Base-by-base conservation (phyloP, 177 flowering plant genomes). In the Vitis hybrid region DNA sequence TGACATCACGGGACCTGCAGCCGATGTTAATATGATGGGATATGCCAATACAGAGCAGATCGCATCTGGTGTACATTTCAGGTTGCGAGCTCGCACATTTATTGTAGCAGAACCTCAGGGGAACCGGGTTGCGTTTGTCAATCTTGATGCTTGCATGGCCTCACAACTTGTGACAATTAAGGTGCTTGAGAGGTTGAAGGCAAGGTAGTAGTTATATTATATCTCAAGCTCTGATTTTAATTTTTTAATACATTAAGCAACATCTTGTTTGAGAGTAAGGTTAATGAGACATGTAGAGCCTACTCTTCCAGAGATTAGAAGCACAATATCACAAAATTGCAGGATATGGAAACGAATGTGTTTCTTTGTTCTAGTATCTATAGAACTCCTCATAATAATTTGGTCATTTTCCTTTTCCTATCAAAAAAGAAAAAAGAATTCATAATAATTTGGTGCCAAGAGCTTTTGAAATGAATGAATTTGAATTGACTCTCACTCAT, bases 21-120 rank as follows among this genome's bases (percentile, higher is more conserved):
- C 99, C 56, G 97, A 96, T 90, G 97, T 92, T 67, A 96, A 96
- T 73, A 92, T 96, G 98, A 96, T 96, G 98, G 99, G 99, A 48
- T 96, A 93, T 81, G 97, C 99, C 27, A 93, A 96, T 74, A 68
- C 80, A 3, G 96, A 88, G 2, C 99, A 92, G 81, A 79, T 71
- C 66, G 89, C 94, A 30, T 88, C 99, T 48, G 99, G 98, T 12
- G 72, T 96, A 71, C 99, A 96, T 84, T 87, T 96, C 74, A 85
- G 98, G 82, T 71, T 96, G 80, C 87, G 96, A 56, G 92, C 98
- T 76, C 92, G 99, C 7, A 15, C 95, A 9, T 96, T 96, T 72
- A 90, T 96, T 80, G 98, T 94, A 57, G 95, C 94, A 8, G 95
- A 93, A 76, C 90, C 93, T 13, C 76, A 87, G 41, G 95, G 97